A percentile compares a stretch with the other conserved stretches of the same genome.
Evolutionary conservation across 139 green algal species (phyloP).

Genomic region (Chlamydomonas incerta): DNA sequence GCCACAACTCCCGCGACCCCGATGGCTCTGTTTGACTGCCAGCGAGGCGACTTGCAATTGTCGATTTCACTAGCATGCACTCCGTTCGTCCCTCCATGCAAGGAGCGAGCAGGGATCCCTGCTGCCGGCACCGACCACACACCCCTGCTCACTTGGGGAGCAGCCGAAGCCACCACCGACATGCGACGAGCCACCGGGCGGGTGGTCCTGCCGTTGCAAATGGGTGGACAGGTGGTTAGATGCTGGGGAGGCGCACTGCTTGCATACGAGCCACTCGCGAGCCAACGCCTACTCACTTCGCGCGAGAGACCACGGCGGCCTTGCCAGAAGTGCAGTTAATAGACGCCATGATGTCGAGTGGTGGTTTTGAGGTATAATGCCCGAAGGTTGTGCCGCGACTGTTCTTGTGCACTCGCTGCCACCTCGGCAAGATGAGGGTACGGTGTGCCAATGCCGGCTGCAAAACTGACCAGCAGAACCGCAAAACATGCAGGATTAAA

Average conservation of each 20-base stretch:
- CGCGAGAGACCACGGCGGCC: slow-evolving; percentile 1
- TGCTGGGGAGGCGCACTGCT: background rate
- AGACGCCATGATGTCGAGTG: slow-evolving; percentile 11
- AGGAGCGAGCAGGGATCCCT: too few species aligned
- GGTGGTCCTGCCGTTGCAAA: background rate
- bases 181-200: slow-evolving; percentile 1
- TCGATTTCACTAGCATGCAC: background rate
- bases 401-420: too few species aligned
- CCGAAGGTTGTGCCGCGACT: too few species aligned
- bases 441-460: too few species aligned
- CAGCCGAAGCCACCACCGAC: slow-evolving; percentile 28
- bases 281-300: background rate
- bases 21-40: background rate
- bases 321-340: slow-evolving; percentile 4
- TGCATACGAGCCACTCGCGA: slow-evolving; percentile 11
- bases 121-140: background rate
- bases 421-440: too few species aligned
- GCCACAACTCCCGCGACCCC: background rate
- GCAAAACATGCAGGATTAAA: too few species aligned
- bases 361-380: too few species aligned
- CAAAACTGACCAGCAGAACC: too few species aligned
- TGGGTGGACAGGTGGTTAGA: background rate
- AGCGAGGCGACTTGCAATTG: background rate
- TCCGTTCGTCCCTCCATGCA: too few species aligned
- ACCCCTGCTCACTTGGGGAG: background rate